Conservation (phyloP, 768 basidiomycete genomes). For the Tulasnella sp. region DNA sequence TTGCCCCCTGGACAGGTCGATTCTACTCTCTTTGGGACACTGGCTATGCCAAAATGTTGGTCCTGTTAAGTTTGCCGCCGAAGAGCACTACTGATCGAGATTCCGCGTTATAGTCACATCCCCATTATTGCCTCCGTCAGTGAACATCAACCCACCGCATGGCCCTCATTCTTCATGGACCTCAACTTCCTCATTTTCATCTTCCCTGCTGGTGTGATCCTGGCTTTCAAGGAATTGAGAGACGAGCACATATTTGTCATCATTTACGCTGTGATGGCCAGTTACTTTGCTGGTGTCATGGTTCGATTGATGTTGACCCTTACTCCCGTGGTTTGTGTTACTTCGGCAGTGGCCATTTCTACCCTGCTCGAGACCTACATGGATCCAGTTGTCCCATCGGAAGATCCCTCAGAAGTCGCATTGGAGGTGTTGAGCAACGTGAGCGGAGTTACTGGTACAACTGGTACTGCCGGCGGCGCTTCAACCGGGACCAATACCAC, state of each 20-base stretch:
- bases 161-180: conserved; percentile 99
- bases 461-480: conserved; percentile 18
- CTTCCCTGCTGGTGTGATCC: conserved; percentile 90
- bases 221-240: conserved; percentile 87
- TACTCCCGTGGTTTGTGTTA: conserved; percentile 91
- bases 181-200: conserved; percentile 94
- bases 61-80: conserved; percentile 11
- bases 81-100: not conserved
- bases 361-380: conserved; percentile 80
- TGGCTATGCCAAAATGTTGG: conserved; percentile 92
- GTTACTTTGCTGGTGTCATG: conserved; percentile 99
- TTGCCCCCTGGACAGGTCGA: conserved; percentile 98
- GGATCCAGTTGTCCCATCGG: conserved; percentile 58
- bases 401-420: conserved; percentile 23
- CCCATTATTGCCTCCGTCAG: conserved; percentile 98
- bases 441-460: conserved; percentile 12
- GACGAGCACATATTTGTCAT: conserved; percentile 98
- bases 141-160: conserved; percentile 98
- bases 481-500: conserved; percentile 25
- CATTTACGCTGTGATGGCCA: conserved; percentile 89
- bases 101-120: conserved; percentile 48
- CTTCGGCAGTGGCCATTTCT: conserved; percentile 83
- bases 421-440: conserved; percentile 22
- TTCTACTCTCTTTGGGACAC: conserved; percentile 99
- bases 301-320: conserved; percentile 96